A percentile compares a stretch with the other conserved stretches of the same genome.
Conservation (phyloP, 2,329 filamentous ascomycete genomes). For the Colletotrichum acutatum region DNA sequence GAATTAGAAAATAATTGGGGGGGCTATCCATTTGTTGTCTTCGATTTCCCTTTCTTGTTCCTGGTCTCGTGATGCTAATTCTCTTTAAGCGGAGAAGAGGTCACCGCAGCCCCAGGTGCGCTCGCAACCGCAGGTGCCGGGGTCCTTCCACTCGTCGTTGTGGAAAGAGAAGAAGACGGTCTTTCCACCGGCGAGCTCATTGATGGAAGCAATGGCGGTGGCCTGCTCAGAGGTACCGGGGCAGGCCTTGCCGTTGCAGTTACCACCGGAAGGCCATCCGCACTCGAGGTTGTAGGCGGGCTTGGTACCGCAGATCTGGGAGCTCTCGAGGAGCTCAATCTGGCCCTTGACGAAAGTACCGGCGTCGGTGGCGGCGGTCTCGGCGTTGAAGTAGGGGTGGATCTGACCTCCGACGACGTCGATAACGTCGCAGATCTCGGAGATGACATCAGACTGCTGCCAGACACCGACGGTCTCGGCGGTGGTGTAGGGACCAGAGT, state of each 20-base stretch:
- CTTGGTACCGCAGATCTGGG: constrained; percentile 74
- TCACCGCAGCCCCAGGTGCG: constrained; percentile 78
- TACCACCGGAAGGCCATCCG: constrained; percentile 83
- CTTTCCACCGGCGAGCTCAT: constrained; percentile 71
- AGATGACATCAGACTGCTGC: constrained; percentile 68
- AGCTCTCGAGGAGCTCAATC: constrained; percentile 73
- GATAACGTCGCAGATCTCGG: constrained; percentile 75
- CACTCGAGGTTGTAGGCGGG: constrained; percentile 86
- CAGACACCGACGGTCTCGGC: constrained; percentile 87
- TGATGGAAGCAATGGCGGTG: constrained; percentile 77
- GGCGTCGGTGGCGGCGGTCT: constrained; percentile 70
- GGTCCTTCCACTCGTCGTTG: constrained; percentile 85
- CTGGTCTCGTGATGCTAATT: neutral
- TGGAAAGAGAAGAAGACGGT: constrained; percentile 85
- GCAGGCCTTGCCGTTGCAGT: constrained; percentile 77
- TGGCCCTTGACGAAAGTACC: constrained; percentile 81
- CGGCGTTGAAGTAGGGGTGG: constrained; percentile 92
- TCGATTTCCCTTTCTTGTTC: neutral
- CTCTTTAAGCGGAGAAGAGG: constrained; percentile 51
- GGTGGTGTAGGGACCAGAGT: constrained; percentile 81
- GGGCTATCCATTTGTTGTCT: neutral
- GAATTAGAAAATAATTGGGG: neutral
- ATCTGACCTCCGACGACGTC: constrained; percentile 88
- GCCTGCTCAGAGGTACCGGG: constrained; percentile 76
- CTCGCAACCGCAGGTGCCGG: constrained; percentile 79